A percentile compares a stretch with the other conserved stretches of the same genome.
Evolutionary conservation across 257 asterid species (phyloP).

Genomic region (Ilex aquifolium): DNA sequence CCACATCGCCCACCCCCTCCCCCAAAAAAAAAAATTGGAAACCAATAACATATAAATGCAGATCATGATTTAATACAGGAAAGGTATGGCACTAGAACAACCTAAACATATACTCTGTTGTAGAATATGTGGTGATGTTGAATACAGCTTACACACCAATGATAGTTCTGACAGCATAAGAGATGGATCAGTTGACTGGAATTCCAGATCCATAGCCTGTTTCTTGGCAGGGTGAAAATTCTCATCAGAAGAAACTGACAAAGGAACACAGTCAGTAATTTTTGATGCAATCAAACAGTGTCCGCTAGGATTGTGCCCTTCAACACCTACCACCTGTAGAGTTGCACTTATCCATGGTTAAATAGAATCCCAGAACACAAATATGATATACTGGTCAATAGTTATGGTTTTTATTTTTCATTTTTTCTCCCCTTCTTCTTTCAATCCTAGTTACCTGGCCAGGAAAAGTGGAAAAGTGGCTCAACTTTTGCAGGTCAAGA

Average conservation of each 20-base stretch:
- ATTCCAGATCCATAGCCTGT: constrained; percentile 49
- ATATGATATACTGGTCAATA: constrained; percentile 18
- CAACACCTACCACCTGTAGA: constrained; percentile 77
- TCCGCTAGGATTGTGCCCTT: constrained; percentile 98
- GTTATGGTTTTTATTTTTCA: neutral
- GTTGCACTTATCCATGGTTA: constrained; percentile 11
- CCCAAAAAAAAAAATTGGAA: too few relatives aligned
- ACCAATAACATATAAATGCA: too few relatives aligned
- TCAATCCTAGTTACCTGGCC: constrained; percentile 60
- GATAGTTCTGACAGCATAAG: constrained; percentile 50
- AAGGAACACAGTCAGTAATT: constrained; percentile 57
- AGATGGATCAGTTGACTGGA: constrained; percentile 30
- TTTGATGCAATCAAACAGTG: constrained; percentile 91
- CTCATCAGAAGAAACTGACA: constrained; percentile 38
- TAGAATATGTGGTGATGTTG: constrained; percentile 1
- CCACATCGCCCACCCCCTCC: too few relatives aligned
- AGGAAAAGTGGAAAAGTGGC: constrained; percentile 85
- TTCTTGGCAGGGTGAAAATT: constrained; percentile 58
- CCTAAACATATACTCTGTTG: neutral
- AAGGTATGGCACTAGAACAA: neutral
- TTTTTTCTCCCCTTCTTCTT: neutral
- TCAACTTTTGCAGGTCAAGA: constrained; percentile 80
- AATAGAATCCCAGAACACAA: constrained; percentile 14
- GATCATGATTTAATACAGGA: too few relatives aligned
- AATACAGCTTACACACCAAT: constrained; percentile 49